Percentiles rank a stretch among this genome's conserved stretches.
These are phyloP conservation scores for Paramecium sonneborni DNA, from an alignment of 73 alveolate genomes.

Conservation along the genomic window DNA sequence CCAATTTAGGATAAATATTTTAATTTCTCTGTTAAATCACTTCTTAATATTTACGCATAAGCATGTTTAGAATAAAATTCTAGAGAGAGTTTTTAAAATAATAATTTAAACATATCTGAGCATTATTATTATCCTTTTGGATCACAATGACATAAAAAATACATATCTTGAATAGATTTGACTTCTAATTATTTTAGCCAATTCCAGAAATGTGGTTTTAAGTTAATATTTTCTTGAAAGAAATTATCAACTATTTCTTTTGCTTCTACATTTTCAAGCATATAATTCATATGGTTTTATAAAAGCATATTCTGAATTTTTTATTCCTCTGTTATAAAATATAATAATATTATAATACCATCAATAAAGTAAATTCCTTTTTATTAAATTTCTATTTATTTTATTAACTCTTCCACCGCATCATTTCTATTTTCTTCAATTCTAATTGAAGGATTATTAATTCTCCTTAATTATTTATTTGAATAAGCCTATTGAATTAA, in stretches of 20 bases:
- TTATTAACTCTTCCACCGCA: conserved; percentile 3
- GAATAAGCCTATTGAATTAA: conserved; percentile 10
- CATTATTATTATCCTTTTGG: neutral
- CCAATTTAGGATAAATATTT: conserved; percentile 27
- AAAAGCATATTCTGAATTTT: neutral
- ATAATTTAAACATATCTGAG: neutral
- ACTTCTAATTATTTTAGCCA: conserved; percentile 21
- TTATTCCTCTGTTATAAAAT: conserved; percentile 10
- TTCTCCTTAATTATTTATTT: neutral
- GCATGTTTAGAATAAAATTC: conserved; percentile 45
- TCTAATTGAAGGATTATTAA: neutral
- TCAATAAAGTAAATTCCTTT: neutral
- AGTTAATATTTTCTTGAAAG: neutral
- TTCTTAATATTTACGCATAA: neutral
- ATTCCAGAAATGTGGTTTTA: conserved; percentile 4
- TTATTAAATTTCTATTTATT: neutral
- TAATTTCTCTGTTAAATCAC: neutral
- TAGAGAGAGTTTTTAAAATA: conserved; percentile 22
- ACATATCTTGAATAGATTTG: neutral
- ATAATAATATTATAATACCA: conserved; percentile 2
- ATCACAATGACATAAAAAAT: neutral
- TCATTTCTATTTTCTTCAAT: neutral
- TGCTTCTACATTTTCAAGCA: neutral
- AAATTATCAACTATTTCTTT: neutral
- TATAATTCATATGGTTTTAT: neutral